Conservation (phyloP, 1,284 basidiomycete genomes). For the Leccinum ponderosum region DNA sequence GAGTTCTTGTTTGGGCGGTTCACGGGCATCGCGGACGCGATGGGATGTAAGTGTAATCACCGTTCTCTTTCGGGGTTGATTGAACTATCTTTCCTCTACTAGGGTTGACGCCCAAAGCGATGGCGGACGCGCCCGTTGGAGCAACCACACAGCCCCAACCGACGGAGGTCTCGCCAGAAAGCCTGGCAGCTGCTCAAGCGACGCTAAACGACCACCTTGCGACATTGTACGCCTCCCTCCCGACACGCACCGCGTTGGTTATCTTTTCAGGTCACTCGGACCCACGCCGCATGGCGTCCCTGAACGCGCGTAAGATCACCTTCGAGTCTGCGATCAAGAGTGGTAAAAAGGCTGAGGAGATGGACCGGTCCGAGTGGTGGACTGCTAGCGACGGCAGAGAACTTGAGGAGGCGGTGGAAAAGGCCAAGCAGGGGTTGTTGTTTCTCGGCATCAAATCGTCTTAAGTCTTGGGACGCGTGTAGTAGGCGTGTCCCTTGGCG, state of each 20-base stretch:
- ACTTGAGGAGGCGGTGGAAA: conserved; percentile 76
- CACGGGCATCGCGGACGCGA: conserved; percentile 70
- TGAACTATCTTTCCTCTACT: neutral
- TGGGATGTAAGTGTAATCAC: conserved; percentile 66
- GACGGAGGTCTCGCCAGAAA: conserved; percentile 38
- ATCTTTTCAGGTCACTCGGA: conserved; percentile 88
- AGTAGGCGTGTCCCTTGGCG: neutral
- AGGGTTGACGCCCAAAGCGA: conserved; percentile 62
- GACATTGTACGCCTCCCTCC: conserved; percentile 66
- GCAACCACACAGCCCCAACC: conserved; percentile 10
- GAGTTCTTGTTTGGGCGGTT: conserved; percentile 83
- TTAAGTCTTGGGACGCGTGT: neutral
- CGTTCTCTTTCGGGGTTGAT: neutral
- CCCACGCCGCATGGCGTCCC: conserved; percentile 72
- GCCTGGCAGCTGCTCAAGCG: conserved; percentile 40
- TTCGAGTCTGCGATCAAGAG: conserved; percentile 73
- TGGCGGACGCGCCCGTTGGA: conserved; percentile 38
- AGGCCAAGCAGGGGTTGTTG: conserved; percentile 76
- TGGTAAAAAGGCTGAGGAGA: conserved; percentile 50
- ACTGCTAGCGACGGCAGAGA: conserved; percentile 72
- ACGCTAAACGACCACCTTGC: conserved; percentile 63
- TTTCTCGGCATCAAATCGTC: conserved; percentile 74
- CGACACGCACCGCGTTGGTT: conserved; percentile 76
- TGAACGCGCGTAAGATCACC: conserved; percentile 66
- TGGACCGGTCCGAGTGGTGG: conserved; percentile 59